Percentiles rank a stretch among this genome's conserved stretches.
phyloP scores from a whole-genome alignment of 2,329 filamentous ascomycete species.

The Fusarium sarcochroum region DNA sequence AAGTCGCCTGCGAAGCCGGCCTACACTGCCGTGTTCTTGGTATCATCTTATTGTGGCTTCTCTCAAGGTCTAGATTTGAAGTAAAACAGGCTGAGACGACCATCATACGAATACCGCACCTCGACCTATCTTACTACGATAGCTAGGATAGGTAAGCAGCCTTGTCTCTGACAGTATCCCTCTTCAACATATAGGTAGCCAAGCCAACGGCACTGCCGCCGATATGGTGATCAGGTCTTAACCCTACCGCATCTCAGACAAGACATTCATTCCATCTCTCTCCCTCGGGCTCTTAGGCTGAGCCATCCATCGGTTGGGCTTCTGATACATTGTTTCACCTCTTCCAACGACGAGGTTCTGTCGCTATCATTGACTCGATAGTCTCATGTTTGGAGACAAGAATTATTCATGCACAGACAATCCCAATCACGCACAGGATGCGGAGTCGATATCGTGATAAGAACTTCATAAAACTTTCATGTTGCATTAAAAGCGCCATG shows the following conservation, averaged over 20 bases:
- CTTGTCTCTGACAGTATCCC: neutral
- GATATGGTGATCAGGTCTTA: slow-evolving; percentile 3
- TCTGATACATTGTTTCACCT: slow-evolving; percentile 2
- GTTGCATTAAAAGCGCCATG: slow-evolving; percentile 39
- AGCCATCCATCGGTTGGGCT: neutral
- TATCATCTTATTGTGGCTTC: neutral
- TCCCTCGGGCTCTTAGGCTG: slow-evolving; percentile 14
- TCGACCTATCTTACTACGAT: neutral
- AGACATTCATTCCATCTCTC: slow-evolving; percentile 27
- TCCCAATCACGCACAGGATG: neutral
- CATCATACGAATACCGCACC: neutral
- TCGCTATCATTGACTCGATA: neutral
- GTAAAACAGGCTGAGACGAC: neutral
- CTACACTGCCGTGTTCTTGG: neutral
- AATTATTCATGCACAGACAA: slow-evolving; percentile 5
- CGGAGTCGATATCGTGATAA: neutral
- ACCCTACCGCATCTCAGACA: slow-evolving; percentile 7
- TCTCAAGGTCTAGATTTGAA: neutral
- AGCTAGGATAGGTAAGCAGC: neutral
- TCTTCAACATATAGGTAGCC: neutral
- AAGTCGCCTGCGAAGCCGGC: neutral
- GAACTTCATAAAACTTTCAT: slow-evolving; percentile 36
- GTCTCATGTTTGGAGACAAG: too few species aligned
- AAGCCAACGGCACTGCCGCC: neutral
- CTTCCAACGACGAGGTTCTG: neutral